phyloP scores from a whole-genome alignment of 2,329 filamentous ascomycete species.

The Colletotrichum sojae region DNA sequence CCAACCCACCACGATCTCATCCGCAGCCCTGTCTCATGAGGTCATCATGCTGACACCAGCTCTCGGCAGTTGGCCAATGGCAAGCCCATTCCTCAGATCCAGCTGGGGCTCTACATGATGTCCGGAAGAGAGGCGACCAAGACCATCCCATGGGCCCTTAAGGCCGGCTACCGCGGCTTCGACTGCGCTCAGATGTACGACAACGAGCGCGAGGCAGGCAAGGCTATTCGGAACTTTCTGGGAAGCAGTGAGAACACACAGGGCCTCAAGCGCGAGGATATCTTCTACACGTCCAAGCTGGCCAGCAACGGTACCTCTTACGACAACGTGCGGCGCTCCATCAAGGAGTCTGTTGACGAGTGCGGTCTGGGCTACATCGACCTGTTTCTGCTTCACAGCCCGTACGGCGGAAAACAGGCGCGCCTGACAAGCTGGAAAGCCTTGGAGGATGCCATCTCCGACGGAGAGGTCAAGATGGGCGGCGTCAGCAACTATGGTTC shows the following conservation, averaged over 20 bases:
- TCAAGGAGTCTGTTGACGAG: slow-evolving; percentile 74
- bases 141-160: slow-evolving; percentile 71
- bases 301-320: slow-evolving; percentile 76
- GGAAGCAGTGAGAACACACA: slow-evolving; percentile 59
- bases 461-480: slow-evolving; percentile 78
- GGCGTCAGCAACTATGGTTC: slow-evolving; percentile 87
- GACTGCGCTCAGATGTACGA: slow-evolving; percentile 70
- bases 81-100: slow-evolving; percentile 77
- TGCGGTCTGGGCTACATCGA: slow-evolving; percentile 83
- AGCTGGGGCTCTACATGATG: slow-evolving; percentile 82
- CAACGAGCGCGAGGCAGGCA: slow-evolving; percentile 80
- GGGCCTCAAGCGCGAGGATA: slow-evolving; percentile 73
- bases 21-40: not conserved
- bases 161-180: slow-evolving; percentile 66
- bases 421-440: slow-evolving; percentile 82
- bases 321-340: slow-evolving; percentile 75
- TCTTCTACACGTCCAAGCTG: slow-evolving; percentile 88
- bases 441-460: slow-evolving; percentile 80
- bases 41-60: not conserved
- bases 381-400: slow-evolving; percentile 84
- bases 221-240: slow-evolving; percentile 73
- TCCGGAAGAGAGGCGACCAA: slow-evolving; percentile 70
- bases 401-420: slow-evolving; percentile 79
- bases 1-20: not conserved
- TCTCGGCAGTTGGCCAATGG: slow-evolving; percentile 71